phyloP scores from a whole-genome alignment of 2,329 filamentous ascomycete genomes.

The Phialophora macrospora region DNA sequence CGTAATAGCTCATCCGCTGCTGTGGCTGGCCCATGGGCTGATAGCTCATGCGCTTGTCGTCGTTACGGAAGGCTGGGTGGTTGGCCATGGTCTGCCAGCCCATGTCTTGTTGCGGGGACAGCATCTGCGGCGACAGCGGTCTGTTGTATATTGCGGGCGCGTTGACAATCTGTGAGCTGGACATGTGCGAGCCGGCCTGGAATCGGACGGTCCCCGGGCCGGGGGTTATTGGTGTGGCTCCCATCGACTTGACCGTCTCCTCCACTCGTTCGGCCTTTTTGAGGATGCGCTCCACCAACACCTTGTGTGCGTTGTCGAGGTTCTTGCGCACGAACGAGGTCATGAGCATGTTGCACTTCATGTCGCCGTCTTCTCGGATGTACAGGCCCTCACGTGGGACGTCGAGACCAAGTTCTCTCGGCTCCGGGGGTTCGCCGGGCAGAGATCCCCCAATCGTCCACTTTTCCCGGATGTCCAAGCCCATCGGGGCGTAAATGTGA shows the following conservation, averaged over 20 bases:
- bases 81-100: slow-evolving; percentile 33
- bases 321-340: slow-evolving; percentile 80
- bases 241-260: slow-evolving; percentile 38
- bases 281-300: slow-evolving; percentile 69
- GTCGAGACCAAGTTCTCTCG: slow-evolving; percentile 68
- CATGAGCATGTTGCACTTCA: slow-evolving; percentile 79
- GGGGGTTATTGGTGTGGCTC: slow-evolving; percentile 17
- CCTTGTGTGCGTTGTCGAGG: slow-evolving; percentile 73
- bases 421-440: slow-evolving; percentile 70
- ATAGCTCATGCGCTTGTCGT: slow-evolving; percentile 29
- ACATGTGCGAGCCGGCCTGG: slow-evolving; percentile 37
- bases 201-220: slow-evolving; percentile 28
- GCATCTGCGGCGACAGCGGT: slow-evolving; percentile 33
- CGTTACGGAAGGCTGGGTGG: slow-evolving; percentile 34
- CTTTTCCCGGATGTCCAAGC: slow-evolving; percentile 76
- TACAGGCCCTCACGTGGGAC: slow-evolving; percentile 73
- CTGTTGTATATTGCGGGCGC: slow-evolving; percentile 18
- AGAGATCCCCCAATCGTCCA: slow-evolving; percentile 76
- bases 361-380: slow-evolving; percentile 81
- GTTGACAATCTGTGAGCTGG: slow-evolving; percentile 31
- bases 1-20: slow-evolving; percentile 28
- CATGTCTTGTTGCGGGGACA: slow-evolving; percentile 32
- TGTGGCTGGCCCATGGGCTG: slow-evolving; percentile 19
- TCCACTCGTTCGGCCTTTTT: slow-evolving; percentile 55
- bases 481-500: slow-evolving; percentile 81